Conservation (phyloP, 305 asterid genomes). For the Fraxinus sp. region DNA sequence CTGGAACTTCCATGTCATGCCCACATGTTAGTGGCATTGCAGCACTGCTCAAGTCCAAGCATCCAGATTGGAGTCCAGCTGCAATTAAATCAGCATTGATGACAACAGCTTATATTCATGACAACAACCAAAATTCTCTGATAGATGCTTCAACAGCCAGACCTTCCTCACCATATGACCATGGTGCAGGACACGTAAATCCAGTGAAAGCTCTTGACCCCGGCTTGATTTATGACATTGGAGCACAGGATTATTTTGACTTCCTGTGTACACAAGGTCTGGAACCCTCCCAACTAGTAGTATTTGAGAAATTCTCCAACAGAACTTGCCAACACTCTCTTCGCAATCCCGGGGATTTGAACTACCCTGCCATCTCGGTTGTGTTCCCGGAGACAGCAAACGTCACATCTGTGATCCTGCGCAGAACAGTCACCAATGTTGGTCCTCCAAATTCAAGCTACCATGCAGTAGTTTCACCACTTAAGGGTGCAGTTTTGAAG, state of each 20-base stretch:
- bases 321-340: slow-evolving; percentile 47
- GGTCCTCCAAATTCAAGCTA: slow-evolving; percentile 65
- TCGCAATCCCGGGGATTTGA: slow-evolving; percentile 57
- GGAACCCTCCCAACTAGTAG: slow-evolving; percentile 55
- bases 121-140: slow-evolving; percentile 51
- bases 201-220: slow-evolving; percentile 76
- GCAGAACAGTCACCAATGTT: slow-evolving; percentile 74
- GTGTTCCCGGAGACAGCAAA: slow-evolving; percentile 53
- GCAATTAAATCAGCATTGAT: slow-evolving; percentile 83
- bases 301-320: slow-evolving; percentile 58
- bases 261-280: slow-evolving; percentile 70
- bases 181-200: slow-evolving; percentile 87
- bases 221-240: slow-evolving; percentile 74
- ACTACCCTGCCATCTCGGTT: slow-evolving; percentile 81
- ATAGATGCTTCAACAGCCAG: slow-evolving; percentile 56
- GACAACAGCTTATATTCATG: slow-evolving; percentile 86
- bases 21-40: slow-evolving; percentile 95
- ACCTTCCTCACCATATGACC: slow-evolving; percentile 70
- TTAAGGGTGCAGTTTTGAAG: slow-evolving; percentile 58
- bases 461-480: slow-evolving; percentile 57
- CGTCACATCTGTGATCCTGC: slow-evolving; percentile 38
- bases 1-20: slow-evolving; percentile 96
- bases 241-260: slow-evolving; percentile 73
- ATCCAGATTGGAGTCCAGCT: slow-evolving; percentile 82
- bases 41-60: slow-evolving; percentile 71